Percentiles rank a stretch among this genome's conserved stretches.
These are phyloP conservation scores for Colletotrichum chrysophilum DNA, from an alignment of 2,329 filamentous ascomycete species.

Conservation along the genomic window DNA sequence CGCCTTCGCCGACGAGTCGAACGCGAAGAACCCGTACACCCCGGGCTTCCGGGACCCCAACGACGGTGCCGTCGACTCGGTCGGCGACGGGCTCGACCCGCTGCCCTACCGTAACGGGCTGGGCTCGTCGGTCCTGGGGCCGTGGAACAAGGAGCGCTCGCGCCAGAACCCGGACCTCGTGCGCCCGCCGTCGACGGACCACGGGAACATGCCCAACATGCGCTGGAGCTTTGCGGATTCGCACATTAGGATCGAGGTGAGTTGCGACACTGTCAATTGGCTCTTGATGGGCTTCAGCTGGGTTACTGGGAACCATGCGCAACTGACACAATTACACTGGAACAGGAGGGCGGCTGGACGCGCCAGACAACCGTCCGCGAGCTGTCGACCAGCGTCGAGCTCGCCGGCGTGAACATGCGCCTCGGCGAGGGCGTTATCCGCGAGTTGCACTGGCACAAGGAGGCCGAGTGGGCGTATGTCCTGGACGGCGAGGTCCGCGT, in stretches of 20 bases:
- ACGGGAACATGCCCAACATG: constrained; percentile 74
- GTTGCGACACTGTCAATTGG: constrained; percentile 6
- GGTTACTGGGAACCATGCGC: rapidly evolving
- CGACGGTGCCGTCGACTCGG: constrained; percentile 66
- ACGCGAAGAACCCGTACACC: constrained; percentile 55
- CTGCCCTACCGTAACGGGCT: constrained; percentile 68
- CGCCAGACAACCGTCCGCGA: constrained; percentile 74
- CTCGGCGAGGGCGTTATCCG: constrained; percentile 75
- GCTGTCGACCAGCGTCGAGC: constrained; percentile 68
- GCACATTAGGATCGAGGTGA: constrained; percentile 66
- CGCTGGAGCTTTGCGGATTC: constrained; percentile 74
- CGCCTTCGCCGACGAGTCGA: constrained; percentile 23
- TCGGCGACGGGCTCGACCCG: constrained; percentile 66
- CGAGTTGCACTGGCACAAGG: constrained; percentile 82
- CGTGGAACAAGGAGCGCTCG: constrained; percentile 71
- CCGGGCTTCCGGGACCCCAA: constrained; percentile 65
- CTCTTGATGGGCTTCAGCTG: neutral
- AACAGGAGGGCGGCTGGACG: constrained; percentile 77
- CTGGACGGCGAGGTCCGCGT: constrained; percentile 74
- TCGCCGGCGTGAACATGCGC: constrained; percentile 81
- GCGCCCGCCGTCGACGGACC: constrained; percentile 75
- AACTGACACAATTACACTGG: neutral
- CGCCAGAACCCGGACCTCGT: constrained; percentile 75
- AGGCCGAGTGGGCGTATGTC: constrained; percentile 80
- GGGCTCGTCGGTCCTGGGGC: constrained; percentile 71